Evolutionary conservation across 371 early-diverging fungal species (phyloP).

Genomic region (Chytridium lagenaria): DNA sequence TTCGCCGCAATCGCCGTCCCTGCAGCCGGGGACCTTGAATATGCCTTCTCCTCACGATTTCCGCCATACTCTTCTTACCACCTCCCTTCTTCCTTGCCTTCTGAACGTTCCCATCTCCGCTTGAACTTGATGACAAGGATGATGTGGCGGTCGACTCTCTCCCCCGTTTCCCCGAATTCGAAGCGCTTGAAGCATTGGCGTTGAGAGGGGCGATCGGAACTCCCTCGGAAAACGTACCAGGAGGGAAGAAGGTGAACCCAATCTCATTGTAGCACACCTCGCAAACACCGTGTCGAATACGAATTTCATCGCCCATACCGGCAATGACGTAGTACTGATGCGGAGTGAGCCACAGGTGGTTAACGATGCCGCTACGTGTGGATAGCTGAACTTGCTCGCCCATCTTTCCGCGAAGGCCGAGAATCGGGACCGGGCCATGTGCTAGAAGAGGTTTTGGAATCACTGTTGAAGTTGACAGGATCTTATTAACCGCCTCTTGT

Average conservation of each 20-base stretch:
- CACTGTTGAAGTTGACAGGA: background rate
- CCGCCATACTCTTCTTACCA: background rate
- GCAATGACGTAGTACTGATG: constrained; percentile 29
- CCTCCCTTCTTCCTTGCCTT: background rate
- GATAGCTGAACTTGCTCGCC: constrained; percentile 32
- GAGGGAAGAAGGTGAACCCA: constrained; percentile 26
- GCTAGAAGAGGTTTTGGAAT: constrained; percentile 19
- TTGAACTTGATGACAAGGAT: too few relatives aligned
- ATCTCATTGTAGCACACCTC: constrained; percentile 36
- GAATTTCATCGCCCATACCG: constrained; percentile 8
- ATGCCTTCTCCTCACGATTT: too few relatives aligned
- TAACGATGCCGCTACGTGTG: constrained; percentile 14
- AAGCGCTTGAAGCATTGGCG: constrained; percentile 1
- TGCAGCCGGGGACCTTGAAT: too few relatives aligned
- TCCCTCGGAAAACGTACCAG: constrained; percentile 29
- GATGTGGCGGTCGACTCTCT: background rate
- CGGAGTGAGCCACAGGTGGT: constrained; percentile 32
- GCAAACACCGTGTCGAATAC: constrained; percentile 30
- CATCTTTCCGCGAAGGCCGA: constrained; percentile 30
- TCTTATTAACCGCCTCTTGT: background rate
- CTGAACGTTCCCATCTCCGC: background rate
- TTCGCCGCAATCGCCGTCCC: too few relatives aligned
- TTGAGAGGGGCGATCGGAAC: background rate
- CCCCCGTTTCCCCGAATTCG: background rate
- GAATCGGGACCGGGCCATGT: constrained; percentile 29